Base-by-base conservation (phyloP, 257 asterid species). In the Forsythia suspensa region DNA sequence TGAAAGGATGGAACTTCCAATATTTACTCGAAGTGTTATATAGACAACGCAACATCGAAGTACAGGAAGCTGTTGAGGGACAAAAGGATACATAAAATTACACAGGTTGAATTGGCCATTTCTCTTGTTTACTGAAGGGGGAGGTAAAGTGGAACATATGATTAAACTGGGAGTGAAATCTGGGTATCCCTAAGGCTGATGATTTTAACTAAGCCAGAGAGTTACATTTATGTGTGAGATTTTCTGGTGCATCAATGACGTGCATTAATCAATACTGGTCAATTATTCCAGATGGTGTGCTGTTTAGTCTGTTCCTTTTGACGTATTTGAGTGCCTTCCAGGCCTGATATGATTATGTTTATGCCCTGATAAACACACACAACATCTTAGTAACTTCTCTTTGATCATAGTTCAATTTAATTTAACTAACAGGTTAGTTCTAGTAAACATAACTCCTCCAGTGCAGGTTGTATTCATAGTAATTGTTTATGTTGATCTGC, bases 1-100 rank as follows among this genome's bases (percentile, higher is more conserved):
- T 78, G 46, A 76, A 71, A 72, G 69, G 72, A 84, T 61, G 84
- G 84, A 61, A 76, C 79, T 87, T 82, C 79, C 76, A 74, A 82
- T 29, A 44, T 36, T 42, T 82, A 84, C 85, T 40, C 75, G 9
- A 69, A 46, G 39, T 61, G 77, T 70, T 82, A 38, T 57, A 37
- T 68, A 57, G 80, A 57, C 80, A 40, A 43, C 21, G 73, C 41
- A 24, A 24, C 43, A 73, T 71, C 63, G 55, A 41, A 39, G 59
- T 55, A 80, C 76, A 9, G 2, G 39, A 52, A 46, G 59, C 34
- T 59, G 15, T 48, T 41, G 37, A 7, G 11, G 34, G 67, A n/a
- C 36, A 20, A 59, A 59, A 42, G 77, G 36, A 24, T 68, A 4
- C 34, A 59, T 44, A 72, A 75, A 79, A 65, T 80, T 68, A 75